Conservation (phyloP, 2,329 filamentous ascomycete species). For the Emericellopsis atlantica region DNA sequence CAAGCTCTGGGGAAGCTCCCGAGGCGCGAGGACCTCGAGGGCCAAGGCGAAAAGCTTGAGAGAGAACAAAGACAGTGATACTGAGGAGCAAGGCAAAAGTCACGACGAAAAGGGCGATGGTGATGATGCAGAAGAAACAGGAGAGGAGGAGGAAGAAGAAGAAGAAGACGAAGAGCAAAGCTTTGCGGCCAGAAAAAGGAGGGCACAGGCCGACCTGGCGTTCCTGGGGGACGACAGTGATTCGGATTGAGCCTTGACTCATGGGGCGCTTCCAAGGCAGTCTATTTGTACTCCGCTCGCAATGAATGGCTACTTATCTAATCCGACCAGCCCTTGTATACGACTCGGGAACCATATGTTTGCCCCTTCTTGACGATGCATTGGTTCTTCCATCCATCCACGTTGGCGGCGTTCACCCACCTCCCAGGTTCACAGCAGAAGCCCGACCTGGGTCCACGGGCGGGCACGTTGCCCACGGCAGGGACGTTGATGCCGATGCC, state of each 20-base stretch:
- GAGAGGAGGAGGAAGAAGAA: constrained; percentile 10
- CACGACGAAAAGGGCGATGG: constrained; percentile 12
- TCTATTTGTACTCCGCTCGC: background rate
- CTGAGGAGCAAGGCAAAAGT: constrained; percentile 10
- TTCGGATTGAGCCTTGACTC: constrained; percentile 28
- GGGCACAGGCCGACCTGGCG: constrained; percentile 39
- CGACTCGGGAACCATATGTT: constrained; percentile 66
- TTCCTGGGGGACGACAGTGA: constrained; percentile 62
- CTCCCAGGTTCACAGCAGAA: constrained; percentile 91
- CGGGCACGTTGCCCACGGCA: constrained; percentile 46
- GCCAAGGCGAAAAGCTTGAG: constrained; percentile 12
- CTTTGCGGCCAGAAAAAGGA: constrained; percentile 31
- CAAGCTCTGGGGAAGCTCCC: constrained; percentile 55
- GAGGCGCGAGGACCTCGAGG: constrained; percentile 23
- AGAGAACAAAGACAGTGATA: constrained; percentile 17
- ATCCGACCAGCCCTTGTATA: constrained; percentile 78
- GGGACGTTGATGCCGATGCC: constrained; percentile 75
- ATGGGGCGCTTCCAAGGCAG: too few relatives aligned
- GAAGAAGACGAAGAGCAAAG: constrained; percentile 17
- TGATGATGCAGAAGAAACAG: constrained; percentile 6
- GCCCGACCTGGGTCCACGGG: constrained; percentile 55
- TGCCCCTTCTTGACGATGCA: constrained; percentile 74
- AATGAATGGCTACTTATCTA: constrained; percentile 13
- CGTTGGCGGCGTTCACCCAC: constrained; percentile 80
- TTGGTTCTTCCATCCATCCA: constrained; percentile 67